Evolutionary conservation across 1,284 basidiomycete genomes (phyloP).

Genomic region (Athelia psychrophila): DNA sequence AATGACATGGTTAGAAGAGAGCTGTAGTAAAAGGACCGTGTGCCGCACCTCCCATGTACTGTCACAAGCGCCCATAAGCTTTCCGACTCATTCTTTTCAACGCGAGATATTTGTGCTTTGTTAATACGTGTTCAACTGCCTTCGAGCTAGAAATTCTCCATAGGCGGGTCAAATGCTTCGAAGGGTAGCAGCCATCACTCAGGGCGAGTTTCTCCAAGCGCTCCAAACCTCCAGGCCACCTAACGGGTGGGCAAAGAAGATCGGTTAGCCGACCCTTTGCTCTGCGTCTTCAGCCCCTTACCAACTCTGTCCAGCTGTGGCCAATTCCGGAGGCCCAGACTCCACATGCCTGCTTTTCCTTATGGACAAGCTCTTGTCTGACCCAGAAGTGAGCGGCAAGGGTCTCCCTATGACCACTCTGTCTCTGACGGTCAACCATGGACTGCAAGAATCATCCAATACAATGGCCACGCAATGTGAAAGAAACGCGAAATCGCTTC

Average conservation of each 20-base stretch:
- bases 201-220: slow-evolving; percentile 42
- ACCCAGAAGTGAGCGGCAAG: slow-evolving; percentile 5
- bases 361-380: slow-evolving; percentile 39
- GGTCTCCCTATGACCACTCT: slow-evolving; percentile 32
- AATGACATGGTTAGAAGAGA: no score
- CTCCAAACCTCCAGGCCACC: slow-evolving; percentile 36
- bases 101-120: no score
- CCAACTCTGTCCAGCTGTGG: slow-evolving; percentile 47
- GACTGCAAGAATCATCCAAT: slow-evolving; percentile 52
- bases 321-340: slow-evolving; percentile 77
- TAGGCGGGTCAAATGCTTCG: neutral
- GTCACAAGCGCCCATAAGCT: no score
- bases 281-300: neutral
- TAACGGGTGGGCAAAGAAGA: slow-evolving; percentile 34
- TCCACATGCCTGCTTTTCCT: slow-evolving; percentile 75
- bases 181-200: slow-evolving; percentile 27
- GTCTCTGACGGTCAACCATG: slow-evolving; percentile 69
- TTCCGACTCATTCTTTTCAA: no score
- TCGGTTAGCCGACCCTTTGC: slow-evolving; percentile 30
- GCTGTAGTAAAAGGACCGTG: no score
- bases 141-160: no score
- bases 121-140: no score
- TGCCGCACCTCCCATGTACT: no score
- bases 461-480: slow-evolving; percentile 52
- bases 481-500: slow-evolving; percentile 38